Evolutionary conservation across 1,284 basidiomycete genomes (phyloP), one percentile per base, ranked within the genome.

Genomic region (Irpex sp.): DNA sequence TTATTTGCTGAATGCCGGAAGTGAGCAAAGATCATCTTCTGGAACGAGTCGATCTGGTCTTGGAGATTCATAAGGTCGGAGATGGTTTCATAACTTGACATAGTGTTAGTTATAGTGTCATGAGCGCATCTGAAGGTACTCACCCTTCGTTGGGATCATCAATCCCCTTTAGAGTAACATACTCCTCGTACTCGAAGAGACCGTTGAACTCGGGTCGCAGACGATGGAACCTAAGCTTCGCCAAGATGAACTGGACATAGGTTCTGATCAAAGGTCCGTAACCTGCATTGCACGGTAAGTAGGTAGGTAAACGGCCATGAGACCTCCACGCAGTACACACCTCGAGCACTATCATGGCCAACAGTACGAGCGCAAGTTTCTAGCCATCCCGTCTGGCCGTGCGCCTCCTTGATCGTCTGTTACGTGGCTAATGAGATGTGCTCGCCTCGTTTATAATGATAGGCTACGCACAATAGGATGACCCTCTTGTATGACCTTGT

Each of bases 121-220:
- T 6, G 58, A 9, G 15, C 21, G 31, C 26, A 6, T 52, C 15
- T 48, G 34, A 11, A 34, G 26, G 61, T 21, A 76, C 88, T 67
- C 74, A 97, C 94, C 96, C 96, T 82, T 98, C 96, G 73, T 98
- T 97, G 7, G 96, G 96, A 80, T 98, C 95, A 74, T 97, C 94
- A 67, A 98, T 97, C 55, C 94, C 94, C 76, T 97, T 96, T 70
- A 98, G 80, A 21, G 93, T 94, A 69, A 98, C 88, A 75, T 98
- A 98, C 77, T 98, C 96, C 73, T 97, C 95, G 70, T 98, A 98
- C 77, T 98, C 96, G 73, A 97, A 97, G 15, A 97, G 79, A 26
- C 96, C 96, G 76, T 97, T 97, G 79, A 98, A 98, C 75, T 97
- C 96, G 1, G 93, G 92, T 70, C 96, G 88, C 57, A 96, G 81